Percentiles rank a stretch among this genome's conserved stretches.
phyloP scores from a whole-genome alignment of 2,329 filamentous ascomycete genomes.

The Diplodia sapinea region DNA sequence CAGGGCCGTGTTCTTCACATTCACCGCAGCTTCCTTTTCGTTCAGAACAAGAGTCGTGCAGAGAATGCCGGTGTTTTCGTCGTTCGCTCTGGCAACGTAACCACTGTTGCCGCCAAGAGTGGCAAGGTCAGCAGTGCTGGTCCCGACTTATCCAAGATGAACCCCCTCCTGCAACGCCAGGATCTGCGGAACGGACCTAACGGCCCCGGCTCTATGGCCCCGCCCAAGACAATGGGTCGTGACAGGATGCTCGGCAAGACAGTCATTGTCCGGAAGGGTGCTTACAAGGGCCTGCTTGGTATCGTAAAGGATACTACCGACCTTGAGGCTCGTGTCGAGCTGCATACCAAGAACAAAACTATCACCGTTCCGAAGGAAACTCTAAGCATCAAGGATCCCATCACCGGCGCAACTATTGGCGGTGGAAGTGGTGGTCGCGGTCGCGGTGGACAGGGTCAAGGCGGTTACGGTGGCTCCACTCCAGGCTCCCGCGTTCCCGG shows the following conservation, averaged over 20 bases:
- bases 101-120: conserved; percentile 92
- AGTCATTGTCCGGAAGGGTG: conserved; percentile 83
- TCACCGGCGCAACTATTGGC: conserved; percentile 79
- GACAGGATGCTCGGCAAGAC: conserved; percentile 90
- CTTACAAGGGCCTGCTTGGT: conserved; percentile 89
- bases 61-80: conserved; percentile 94
- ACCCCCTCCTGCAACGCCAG: conserved; percentile 82
- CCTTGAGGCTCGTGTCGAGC: conserved; percentile 81
- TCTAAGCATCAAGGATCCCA: conserved; percentile 80
- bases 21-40: conserved; percentile 88
- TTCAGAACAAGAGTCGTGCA: conserved; percentile 80
- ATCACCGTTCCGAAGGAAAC: conserved; percentile 82
- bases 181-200: conserved; percentile 50
- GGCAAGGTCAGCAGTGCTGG: conserved; percentile 74
- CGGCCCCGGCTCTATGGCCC: conserved; percentile 60
- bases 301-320: conserved; percentile 96
- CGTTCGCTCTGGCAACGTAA: conserved; percentile 81
- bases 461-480: conserved; percentile 40
- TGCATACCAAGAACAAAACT: conserved; percentile 93
- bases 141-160: conserved; percentile 88
- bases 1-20: conserved; percentile 92
- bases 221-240: conserved; percentile 74
- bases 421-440: conserved; percentile 60
- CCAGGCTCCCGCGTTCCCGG: conserved; percentile 47
- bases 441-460: conserved; percentile 23